phyloP scores from a whole-genome alignment of 106 monocot species.

The Dactylorhiza incarnata region DNA sequence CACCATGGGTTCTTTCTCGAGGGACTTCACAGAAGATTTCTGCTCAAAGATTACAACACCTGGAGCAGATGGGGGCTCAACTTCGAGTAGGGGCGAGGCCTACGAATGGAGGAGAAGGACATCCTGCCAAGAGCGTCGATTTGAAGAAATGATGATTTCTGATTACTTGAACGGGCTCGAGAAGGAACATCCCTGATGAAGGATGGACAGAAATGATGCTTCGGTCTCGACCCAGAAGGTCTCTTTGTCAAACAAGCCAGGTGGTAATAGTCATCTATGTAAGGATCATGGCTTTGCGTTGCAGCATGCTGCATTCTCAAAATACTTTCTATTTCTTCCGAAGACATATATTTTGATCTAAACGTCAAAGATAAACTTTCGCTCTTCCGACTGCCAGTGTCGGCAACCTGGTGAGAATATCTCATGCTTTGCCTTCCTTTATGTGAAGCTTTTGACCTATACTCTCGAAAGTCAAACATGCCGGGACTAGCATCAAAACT shows the following conservation, averaged over 20 bases:
- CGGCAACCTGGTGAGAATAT: conserved; percentile 37
- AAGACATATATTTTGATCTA: conserved; percentile 87
- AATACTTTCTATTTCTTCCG: conserved; percentile 92
- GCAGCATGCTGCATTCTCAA: conserved; percentile 75
- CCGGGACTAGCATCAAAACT: conserved; percentile 31
- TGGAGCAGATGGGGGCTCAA: conserved; percentile 21
- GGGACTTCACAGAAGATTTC: conserved; percentile 50
- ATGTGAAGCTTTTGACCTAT: conserved; percentile 34
- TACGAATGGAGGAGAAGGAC: conserved; percentile 67
- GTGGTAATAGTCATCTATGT: conserved; percentile 91
- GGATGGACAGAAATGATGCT: conserved; percentile 58
- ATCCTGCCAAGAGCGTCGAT: conserved; percentile 59
- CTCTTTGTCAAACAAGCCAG: conserved; percentile 77
- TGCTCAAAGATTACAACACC: conserved; percentile 30
- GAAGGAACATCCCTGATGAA: conserved; percentile 43
- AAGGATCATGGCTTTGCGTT: conserved; percentile 66
- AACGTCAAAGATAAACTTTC: conserved; percentile 38
- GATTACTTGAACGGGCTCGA: conserved; percentile 38
- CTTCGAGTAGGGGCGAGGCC: conserved; percentile 70
- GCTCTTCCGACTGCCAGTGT: conserved; percentile 34
- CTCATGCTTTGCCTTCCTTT: conserved; percentile 42
- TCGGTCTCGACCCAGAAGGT: conserved; percentile 24
- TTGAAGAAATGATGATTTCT: conserved; percentile 53
- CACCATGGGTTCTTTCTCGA: conserved; percentile 82
- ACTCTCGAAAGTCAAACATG: conserved; percentile 45